Evolutionary conservation across 2,329 filamentous ascomycete genomes (phyloP).

Genomic region (Xylariaceae sp.): DNA sequence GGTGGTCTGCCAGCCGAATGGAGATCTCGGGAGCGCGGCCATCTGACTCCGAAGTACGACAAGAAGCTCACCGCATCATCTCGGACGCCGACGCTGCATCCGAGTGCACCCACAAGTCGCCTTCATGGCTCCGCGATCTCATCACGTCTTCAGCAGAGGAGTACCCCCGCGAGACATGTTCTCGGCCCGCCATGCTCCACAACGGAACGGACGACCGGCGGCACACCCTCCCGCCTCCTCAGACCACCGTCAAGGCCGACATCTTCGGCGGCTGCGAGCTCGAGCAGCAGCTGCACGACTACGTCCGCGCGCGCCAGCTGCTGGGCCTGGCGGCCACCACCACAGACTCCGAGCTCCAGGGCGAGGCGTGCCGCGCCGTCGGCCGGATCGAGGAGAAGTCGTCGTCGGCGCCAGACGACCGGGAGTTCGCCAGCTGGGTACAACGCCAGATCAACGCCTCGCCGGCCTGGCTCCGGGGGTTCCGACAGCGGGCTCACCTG

Average conservation of each 20-base stretch:
- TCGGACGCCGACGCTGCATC: conserved; percentile 45
- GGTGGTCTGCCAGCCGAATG: conserved; percentile 39
- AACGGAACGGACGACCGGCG: neutral
- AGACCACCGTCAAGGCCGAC: conserved; percentile 50
- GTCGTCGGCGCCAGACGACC: conserved; percentile 37
- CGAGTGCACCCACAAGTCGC: conserved; percentile 28
- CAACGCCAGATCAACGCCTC: conserved; percentile 43
- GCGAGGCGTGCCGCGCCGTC: conserved; percentile 51
- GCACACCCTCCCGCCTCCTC: conserved; percentile 40
- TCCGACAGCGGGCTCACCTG: conserved; percentile 49
- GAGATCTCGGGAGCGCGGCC: conserved; percentile 33
- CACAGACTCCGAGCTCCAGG: conserved; percentile 52
- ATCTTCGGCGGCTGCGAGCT: conserved; percentile 51
- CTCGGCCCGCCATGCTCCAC: neutral
- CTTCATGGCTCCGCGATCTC: conserved; percentile 53
- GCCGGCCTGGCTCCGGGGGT: conserved; percentile 47
- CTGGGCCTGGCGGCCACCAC: conserved; percentile 53
- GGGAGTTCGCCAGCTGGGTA: conserved; percentile 48
- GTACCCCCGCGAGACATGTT: conserved; percentile 15
- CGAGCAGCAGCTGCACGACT: conserved; percentile 47
- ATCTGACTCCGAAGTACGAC: conserved; percentile 45
- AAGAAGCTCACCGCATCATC: conserved; percentile 53
- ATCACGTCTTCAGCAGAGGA: conserved; percentile 41
- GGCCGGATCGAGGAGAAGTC: conserved; percentile 48
- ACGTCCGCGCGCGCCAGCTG: conserved; percentile 41